Evolutionary conservation across 306 rosid genomes (phyloP).

Genomic region (Leucaena leucocephala): DNA sequence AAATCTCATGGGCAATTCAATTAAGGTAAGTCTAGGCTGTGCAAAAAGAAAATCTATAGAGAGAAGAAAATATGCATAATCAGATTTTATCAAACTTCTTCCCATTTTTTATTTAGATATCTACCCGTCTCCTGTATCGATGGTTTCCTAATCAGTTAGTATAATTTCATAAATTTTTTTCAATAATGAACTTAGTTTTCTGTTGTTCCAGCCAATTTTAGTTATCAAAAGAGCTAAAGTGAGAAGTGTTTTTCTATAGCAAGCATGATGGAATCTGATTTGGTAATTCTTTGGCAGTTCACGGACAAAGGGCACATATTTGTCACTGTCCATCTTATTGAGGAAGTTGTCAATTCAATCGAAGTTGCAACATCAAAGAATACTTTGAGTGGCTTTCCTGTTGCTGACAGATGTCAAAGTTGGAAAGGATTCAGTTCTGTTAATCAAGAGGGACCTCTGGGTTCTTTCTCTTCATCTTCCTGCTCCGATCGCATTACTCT

Average conservation of each 20-base stretch:
- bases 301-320: conserved; percentile 96
- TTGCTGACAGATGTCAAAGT: conserved; percentile 64
- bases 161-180: conserved; percentile 12
- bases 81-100: conserved; percentile 10
- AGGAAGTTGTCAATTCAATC: conserved; percentile 72
- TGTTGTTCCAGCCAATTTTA: conserved; percentile 19
- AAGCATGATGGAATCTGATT: conserved; percentile 32
- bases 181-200: not conserved
- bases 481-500: conserved; percentile 61
- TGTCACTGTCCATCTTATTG: conserved; percentile 84
- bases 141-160: not conserved
- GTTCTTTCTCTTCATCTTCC: conserved; percentile 49
- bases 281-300: conserved; percentile 62
- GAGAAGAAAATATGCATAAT: not conserved
- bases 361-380: conserved; percentile 65
- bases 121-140: not conserved
- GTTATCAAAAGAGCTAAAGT: conserved; percentile 6
- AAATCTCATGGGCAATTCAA: conserved; percentile 83
- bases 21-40: conserved; percentile 54
- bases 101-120: not conserved
- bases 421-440: conserved; percentile 73
- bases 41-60: not conserved
- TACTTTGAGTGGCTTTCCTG: conserved; percentile 88
- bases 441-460: conserved; percentile 61
- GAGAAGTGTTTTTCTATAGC: not conserved